phyloP scores from a whole-genome alignment of 768 basidiomycete genomes.

The Phylloporus rhodoxanthus region DNA sequence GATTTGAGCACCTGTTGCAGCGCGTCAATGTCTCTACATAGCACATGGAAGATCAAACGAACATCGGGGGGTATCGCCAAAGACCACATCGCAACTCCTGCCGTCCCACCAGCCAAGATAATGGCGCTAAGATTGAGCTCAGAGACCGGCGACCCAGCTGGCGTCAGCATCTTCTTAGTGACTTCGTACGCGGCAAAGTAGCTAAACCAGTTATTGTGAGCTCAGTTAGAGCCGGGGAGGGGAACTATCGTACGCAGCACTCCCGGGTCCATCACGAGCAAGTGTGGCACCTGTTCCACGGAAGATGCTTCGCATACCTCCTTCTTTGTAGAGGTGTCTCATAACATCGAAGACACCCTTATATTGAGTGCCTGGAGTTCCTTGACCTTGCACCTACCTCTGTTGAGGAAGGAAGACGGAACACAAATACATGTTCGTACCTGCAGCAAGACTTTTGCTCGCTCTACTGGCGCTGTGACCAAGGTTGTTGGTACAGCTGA shows the following conservation, averaged over 20 bases:
- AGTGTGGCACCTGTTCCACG: conserved; percentile 92
- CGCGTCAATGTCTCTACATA: conserved; percentile 4
- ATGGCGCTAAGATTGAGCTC: conserved; percentile 82
- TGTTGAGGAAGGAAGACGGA: conserved; percentile 5
- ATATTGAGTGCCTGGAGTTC: conserved; percentile 63
- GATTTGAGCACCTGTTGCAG: conserved; percentile 82
- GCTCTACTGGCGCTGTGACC: conserved; percentile 92
- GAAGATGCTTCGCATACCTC: conserved; percentile 86
- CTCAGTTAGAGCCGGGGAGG: conserved; percentile 1
- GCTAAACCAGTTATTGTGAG: conserved; percentile 35
- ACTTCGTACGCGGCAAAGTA: conserved; percentile 98
- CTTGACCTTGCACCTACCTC: conserved; percentile 84
- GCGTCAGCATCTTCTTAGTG: conserved; percentile 81
- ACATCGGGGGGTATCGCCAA: conserved; percentile 97
- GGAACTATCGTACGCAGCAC: conserved; percentile 70
- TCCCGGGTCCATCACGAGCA: conserved; percentile 92
- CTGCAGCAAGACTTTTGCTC: conserved; percentile 94
- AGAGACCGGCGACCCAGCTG: conserved; percentile 69
- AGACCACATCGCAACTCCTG: conserved; percentile 98
- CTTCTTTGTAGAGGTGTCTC: conserved; percentile 86
- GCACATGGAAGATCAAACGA: conserved; percentile 25
- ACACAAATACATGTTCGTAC: conserved; percentile 32
- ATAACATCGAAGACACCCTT: conserved; percentile 91
- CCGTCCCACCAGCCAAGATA: conserved; percentile 87
- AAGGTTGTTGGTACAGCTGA: conserved; percentile 90